These are phyloP conservation scores for Petunia secreta DNA, from an alignment of 257 asterid species.

Conservation along the genomic window DNA sequence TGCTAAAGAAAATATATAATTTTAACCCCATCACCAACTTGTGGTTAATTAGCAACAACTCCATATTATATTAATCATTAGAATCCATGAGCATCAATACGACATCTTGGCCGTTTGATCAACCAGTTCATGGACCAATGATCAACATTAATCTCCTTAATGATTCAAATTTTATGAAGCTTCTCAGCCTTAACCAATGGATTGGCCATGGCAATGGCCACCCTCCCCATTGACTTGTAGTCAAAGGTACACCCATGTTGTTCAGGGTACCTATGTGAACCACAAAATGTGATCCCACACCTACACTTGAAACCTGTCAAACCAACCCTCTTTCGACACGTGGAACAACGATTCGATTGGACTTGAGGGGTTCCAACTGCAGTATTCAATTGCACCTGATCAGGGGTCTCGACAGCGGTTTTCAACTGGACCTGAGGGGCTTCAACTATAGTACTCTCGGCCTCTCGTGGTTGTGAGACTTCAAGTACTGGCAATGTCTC, in stretches of 20 bases:
- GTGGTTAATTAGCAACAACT: slow-evolving; percentile 9
- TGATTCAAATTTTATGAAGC: slow-evolving; percentile 49
- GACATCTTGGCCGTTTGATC: slow-evolving; percentile 14
- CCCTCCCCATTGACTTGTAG: slow-evolving; percentile 48
- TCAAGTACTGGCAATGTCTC: not conserved
- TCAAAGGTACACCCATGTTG: slow-evolving; percentile 51
- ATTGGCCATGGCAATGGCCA: slow-evolving; percentile 49
- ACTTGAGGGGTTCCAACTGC: not conserved
- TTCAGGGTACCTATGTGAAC: slow-evolving; percentile 56
- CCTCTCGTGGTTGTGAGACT: slow-evolving; percentile 3
- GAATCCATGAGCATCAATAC: not conserved
- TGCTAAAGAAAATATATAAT: slow-evolving; percentile 11
- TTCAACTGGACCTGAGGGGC: not conserved
- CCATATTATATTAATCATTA: not conserved
- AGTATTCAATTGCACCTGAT: not conserved
- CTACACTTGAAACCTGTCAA: slow-evolving; percentile 53
- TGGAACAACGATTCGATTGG: slow-evolving; percentile 42
- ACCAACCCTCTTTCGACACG: slow-evolving; percentile 50
- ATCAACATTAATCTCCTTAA: not conserved
- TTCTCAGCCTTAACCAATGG: slow-evolving; percentile 50
- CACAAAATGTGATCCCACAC: slow-evolving; percentile 56
- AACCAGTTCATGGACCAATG: not conserved
- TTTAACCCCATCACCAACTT: slow-evolving; percentile 5
- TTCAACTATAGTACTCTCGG: not conserved
- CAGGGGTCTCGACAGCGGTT: not conserved